Conservation (phyloP, 176 grass and related monocot species). For the Bothriochloa decipiens region DNA sequence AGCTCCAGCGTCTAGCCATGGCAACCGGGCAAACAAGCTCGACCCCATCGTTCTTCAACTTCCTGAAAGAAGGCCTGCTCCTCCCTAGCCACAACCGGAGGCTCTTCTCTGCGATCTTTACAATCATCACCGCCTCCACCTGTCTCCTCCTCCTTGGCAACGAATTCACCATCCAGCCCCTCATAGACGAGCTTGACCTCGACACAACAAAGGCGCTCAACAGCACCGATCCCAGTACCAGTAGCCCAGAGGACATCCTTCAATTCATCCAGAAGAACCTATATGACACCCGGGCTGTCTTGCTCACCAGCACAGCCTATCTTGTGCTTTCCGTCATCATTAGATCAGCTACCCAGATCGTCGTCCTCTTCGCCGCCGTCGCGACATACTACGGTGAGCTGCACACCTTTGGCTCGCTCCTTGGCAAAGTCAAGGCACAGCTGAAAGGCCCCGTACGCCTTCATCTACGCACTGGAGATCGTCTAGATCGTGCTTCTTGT, state of each 20-base stretch:
- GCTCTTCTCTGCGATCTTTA: too few species aligned
- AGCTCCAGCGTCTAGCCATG: not conserved
- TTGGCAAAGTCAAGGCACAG: slow-evolving; percentile 2
- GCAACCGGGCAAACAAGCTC: not conserved
- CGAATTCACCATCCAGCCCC: not conserved
- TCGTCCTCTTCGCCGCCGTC: slow-evolving; percentile 17
- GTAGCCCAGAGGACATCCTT: not conserved
- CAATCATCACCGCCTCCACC: too few species aligned
- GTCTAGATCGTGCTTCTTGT: not conserved
- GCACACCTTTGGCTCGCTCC: not conserved
- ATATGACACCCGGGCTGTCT: not conserved
- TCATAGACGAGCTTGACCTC: not conserved
- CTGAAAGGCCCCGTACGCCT: slow-evolving; percentile 2
- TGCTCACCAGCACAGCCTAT: too few species aligned
- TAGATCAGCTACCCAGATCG: not conserved
- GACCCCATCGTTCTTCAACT: not conserved
- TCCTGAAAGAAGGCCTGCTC: too few species aligned
- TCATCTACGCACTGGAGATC: not conserved
- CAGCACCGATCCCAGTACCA: not conserved
- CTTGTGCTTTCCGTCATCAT: too few species aligned
- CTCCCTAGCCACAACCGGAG: too few species aligned
- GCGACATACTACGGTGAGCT: not conserved
- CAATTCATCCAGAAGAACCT: not conserved
- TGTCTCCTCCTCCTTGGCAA: too few species aligned
- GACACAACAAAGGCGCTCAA: not conserved